Evolutionary conservation across 2,329 filamentous ascomycete genomes (phyloP).

Genomic region (Fusarium chlamydosporum): DNA sequence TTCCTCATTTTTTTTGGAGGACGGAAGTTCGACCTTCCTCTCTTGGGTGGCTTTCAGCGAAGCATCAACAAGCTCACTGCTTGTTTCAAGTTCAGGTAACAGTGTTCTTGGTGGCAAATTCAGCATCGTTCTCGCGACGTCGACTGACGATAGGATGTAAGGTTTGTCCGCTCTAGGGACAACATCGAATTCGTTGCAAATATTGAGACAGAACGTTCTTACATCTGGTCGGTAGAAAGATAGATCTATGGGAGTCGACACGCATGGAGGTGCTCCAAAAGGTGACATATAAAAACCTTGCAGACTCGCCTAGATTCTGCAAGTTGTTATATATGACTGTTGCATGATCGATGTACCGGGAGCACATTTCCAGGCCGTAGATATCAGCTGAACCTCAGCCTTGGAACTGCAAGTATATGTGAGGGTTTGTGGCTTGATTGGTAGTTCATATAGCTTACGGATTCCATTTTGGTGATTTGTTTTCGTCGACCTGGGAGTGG

Average conservation of each 20-base stretch:
- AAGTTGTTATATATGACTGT: neutral
- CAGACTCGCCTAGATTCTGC: conserved; percentile 15
- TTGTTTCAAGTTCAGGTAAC: neutral
- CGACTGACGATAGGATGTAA: conserved; percentile 43
- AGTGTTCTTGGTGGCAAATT: neutral
- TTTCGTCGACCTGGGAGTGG: conserved; percentile 37
- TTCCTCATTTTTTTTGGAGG: neutral
- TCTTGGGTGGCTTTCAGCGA: neutral
- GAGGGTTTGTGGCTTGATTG: neutral
- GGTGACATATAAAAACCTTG: conserved; percentile 42
- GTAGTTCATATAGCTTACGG: conserved; percentile 18
- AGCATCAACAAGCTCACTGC: neutral
- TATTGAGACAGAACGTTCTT: conserved; percentile 40
- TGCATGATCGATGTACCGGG: conserved; percentile 9
- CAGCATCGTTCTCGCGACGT: conserved; percentile 30
- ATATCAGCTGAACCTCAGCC: conserved; percentile 37
- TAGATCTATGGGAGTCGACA: conserved; percentile 28
- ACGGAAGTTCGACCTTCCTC: neutral
- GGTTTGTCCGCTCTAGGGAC: conserved; percentile 44
- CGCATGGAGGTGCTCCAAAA: conserved; percentile 46
- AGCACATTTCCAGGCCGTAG: conserved; percentile 43
- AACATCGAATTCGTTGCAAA: conserved; percentile 48
- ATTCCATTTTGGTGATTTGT: conserved; percentile 35
- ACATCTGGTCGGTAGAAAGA: conserved; percentile 7
- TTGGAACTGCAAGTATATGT: conserved; percentile 21